Conservation (phyloP, 2,329 filamentous ascomycete species). For the Botrytis byssoidea region DNA sequence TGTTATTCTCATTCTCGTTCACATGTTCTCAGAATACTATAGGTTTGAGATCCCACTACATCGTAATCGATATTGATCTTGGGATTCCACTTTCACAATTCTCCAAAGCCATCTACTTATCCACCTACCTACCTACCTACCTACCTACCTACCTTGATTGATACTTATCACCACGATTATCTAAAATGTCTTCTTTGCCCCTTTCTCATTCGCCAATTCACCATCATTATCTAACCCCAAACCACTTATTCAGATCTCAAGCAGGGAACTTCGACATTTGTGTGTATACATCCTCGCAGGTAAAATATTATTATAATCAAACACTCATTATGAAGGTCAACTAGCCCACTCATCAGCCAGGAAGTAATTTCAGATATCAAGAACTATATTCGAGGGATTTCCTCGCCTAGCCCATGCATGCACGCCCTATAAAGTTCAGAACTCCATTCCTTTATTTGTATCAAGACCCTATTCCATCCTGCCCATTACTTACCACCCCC, state of each 20-base stretch:
- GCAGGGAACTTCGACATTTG: not conserved
- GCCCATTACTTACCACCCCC: not conserved
- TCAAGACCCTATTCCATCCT: not conserved
- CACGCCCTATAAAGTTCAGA: not conserved
- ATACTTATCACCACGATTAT: too few species aligned
- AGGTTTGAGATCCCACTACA: not conserved
- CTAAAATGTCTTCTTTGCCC: too few species aligned
- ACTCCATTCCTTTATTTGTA: constrained; percentile 1
- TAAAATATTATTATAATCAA: not conserved
- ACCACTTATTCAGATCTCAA: not conserved
- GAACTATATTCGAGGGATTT: not conserved
- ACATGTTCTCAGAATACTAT: not conserved
- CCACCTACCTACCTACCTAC: too few species aligned
- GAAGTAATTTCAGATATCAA: not conserved
- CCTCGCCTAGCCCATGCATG: not conserved
- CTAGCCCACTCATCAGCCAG: not conserved
- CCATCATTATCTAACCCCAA: not conserved
- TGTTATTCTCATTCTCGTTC: not conserved
- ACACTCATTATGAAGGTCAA: not conserved
- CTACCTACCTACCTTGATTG: too few species aligned
- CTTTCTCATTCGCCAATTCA: not conserved
- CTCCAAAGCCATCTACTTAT: too few species aligned
- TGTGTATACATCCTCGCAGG: not conserved
- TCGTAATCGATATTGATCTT: too few species aligned
- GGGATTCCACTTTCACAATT: not conserved